Evolutionary conservation across 2,329 filamentous ascomycete genomes (phyloP).

Genomic region (Ophiostoma sp.): DNA sequence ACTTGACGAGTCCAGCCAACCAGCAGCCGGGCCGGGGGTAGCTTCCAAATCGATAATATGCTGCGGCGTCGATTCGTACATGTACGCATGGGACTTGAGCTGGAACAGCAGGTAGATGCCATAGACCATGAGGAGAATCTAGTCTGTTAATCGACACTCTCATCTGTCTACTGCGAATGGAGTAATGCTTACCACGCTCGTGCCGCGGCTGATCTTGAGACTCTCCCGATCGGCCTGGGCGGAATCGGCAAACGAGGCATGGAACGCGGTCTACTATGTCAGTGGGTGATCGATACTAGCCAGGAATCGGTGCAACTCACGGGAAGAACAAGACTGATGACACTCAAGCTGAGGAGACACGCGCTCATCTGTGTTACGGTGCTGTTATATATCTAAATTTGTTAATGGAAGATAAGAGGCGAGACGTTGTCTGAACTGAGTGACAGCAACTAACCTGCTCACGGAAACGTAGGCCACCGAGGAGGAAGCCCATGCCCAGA

Average conservation of each 20-base stretch:
- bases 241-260: slow-evolving; percentile 70
- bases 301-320: slow-evolving; percentile 43
- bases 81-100: slow-evolving; percentile 83
- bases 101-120: slow-evolving; percentile 81
- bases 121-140: slow-evolving; percentile 76
- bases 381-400: slow-evolving; percentile 73
- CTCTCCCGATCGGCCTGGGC: slow-evolving; percentile 62
- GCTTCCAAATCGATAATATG: slow-evolving; percentile 89
- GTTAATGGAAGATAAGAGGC: too few relatives aligned
- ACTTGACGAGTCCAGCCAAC: slow-evolving; percentile 67
- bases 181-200: slow-evolving; percentile 62
- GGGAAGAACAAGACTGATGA: slow-evolving; percentile 80
- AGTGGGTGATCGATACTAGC: background rate
- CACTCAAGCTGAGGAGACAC: slow-evolving; percentile 81
- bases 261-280: slow-evolving; percentile 67
- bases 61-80: slow-evolving; percentile 89
- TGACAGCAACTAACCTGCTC: slow-evolving; percentile 58
- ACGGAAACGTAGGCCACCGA: slow-evolving; percentile 78
- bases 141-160: background rate
- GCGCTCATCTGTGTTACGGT: slow-evolving; percentile 96
- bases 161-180: background rate
- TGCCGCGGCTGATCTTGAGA: slow-evolving; percentile 80
- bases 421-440: too few relatives aligned
- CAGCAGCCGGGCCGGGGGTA: slow-evolving; percentile 74
- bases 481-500: slow-evolving; percentile 83